Base-by-base conservation (phyloP, 306 rosid species). In the Malus orientalis region DNA sequence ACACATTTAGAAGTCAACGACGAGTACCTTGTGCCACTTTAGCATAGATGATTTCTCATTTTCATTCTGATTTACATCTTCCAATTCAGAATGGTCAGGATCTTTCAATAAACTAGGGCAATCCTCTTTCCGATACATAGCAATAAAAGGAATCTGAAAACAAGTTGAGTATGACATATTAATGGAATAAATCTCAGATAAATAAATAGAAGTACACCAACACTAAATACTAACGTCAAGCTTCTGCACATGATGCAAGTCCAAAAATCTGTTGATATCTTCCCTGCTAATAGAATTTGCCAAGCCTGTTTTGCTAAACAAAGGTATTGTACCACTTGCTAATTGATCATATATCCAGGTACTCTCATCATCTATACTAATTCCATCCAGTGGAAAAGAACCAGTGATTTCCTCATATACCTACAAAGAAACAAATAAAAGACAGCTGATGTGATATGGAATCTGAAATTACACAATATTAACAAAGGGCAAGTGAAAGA, bases 51-150 rank as follows among this genome's bases (percentile, higher is more conserved):
- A 23, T 79, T 61, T 89, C 74, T 88, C 92, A 77, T 78, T 80
- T 76, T 82, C 86, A 83, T 91, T 89, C 85, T 80, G 85, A 86
- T 75, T 85, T 68, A 86, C 90, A 77, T 78, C 93, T 71, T 77
- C 89, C 76, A 72, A 79, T 29, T 84, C 92, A 53, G 76, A 78
- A 42, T 65, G 84, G 62, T 92, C 91, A 38, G 82, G 85, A 82
- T 91, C 95, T 84, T 89, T 91, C 84, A 92, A 81, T 70, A 95
- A 74, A 87, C 99, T 95, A 69, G 75, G 85, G 81, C 94, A 88
- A 65, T 95, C 97, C 86, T 95, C 99, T 81, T 92, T 95, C 83
- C 99, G 85, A 71, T 95, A 95, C 93, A 89, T 92, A 8, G 97
- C 87, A 83, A 95, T 87, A 81, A 88, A 95, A 61, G 99, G 97